Conservation (phyloP, 257 asterid species). For the Lantana camara region DNA sequence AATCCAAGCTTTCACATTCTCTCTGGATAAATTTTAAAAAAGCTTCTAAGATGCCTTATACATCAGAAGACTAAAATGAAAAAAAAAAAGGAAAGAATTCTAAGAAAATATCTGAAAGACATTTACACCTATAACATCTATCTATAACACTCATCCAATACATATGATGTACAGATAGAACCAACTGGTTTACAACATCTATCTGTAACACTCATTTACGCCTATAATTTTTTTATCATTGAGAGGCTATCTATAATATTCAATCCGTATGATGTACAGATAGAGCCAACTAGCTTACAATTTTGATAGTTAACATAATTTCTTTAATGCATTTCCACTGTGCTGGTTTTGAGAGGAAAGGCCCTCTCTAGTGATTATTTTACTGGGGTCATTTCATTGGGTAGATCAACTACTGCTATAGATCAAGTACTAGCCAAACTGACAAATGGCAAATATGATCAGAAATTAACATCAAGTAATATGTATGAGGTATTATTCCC, state of each 20-base stretch:
- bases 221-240: too few relatives aligned
- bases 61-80: background rate
- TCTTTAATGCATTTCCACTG: background rate
- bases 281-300: background rate
- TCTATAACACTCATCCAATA: background rate
- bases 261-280: background rate
- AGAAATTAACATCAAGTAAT: slow-evolving; percentile 13
- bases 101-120: background rate
- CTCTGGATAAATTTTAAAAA: background rate
- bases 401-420: background rate
- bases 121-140: background rate
- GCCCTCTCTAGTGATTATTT: slow-evolving; percentile 1
- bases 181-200: too few relatives aligned
- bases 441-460: slow-evolving; percentile 4
- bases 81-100: background rate
- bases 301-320: background rate
- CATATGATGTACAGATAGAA: background rate
- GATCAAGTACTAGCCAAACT: background rate
- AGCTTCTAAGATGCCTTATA: background rate
- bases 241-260: background rate
- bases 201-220: too few relatives aligned
- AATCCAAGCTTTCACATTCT: background rate
- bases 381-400: background rate
- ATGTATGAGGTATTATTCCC: background rate
- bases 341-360: background rate